Evolutionary conservation across 148 eudicot genomes (phyloP), one percentile per base, ranked within the genome.

Genomic region (Salicornia ramosissima): DNA sequence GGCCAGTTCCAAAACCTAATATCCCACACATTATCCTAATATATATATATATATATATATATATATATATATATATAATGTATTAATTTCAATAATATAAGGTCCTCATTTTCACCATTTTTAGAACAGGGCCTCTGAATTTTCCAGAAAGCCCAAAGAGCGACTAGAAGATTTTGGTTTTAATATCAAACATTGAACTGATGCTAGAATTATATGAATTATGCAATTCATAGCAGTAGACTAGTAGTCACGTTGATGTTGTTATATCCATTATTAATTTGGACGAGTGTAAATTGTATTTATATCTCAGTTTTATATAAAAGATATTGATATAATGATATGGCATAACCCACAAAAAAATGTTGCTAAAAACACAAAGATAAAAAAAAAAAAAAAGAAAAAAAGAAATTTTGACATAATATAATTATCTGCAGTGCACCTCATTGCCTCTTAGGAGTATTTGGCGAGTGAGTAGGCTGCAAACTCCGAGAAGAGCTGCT

Each of bases 401-500:
- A 55, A 56, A 56, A 7, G 29, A 28, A 56, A 13, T 25, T 10
- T 10, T 14, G 4, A 14, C 13, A 13, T 26, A 25, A 57, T 29
- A 57, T 57, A 6, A 10, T 26, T 55, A 57, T 28, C 62, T 57
- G 31, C 33, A 60, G 2, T 60, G 45, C 45, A 60, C 25, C 43
- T 60, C 65, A 60, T 33, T 60, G 65, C 26, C 65, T 60, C 42
- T 13, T 33, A 60, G 65, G 64, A 30, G 64, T 34, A 34, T 34
- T 21, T 60, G 65, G 65, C n/a, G 43, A 55, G 25, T 51, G 71
- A 62, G 54, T 68, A 25, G 85, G 75, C 34, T 77, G 79, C 68
- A 79, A 64, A 71, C 70, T 77, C 69, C 79, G 63, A 24, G 64
- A 67, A 67, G 90, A 65, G 67, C 78, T 77, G 49, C 80, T 72